These are phyloP conservation scores for Meripilus lineatus DNA, from an alignment of 1,284 basidiomycete species.

Conservation along the genomic window DNA sequence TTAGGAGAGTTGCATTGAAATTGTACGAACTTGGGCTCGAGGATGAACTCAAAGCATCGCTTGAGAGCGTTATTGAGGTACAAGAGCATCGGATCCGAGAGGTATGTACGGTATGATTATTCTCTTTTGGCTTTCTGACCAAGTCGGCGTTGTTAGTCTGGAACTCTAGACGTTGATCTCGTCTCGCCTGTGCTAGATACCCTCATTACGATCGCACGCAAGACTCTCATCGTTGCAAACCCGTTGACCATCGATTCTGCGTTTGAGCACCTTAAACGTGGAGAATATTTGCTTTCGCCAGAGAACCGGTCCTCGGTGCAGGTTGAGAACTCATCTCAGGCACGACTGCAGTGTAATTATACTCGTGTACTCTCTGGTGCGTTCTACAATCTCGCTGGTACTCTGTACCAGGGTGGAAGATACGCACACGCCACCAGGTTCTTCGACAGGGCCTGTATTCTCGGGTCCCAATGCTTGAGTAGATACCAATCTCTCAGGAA, in stretches of 20 bases:
- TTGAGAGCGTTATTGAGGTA: no score
- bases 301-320: no score
- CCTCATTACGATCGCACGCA: slow-evolving; percentile 53
- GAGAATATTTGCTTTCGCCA: slow-evolving; percentile 20
- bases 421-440: slow-evolving; percentile 63
- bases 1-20: neutral
- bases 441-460: slow-evolving; percentile 50
- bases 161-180: no score
- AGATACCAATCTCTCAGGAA: neutral
- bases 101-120: no score
- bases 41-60: no score
- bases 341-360: no score
- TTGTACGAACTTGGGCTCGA: neutral
- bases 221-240: slow-evolving; percentile 37
- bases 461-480: slow-evolving; percentile 30
- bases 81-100: no score
- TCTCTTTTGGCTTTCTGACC: no score
- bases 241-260: slow-evolving; percentile 46
- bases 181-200: no score
- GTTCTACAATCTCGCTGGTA: slow-evolving; percentile 59
- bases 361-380: slow-evolving; percentile 64
- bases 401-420: slow-evolving; percentile 55
- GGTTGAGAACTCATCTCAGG: no score
- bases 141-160: no score
- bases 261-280: slow-evolving; percentile 44